Percentiles rank a stretch among this genome's conserved stretches.
phyloP scores from a whole-genome alignment of 1,284 basidiomycete genomes.

The Coniferiporia sulphurascens region DNA sequence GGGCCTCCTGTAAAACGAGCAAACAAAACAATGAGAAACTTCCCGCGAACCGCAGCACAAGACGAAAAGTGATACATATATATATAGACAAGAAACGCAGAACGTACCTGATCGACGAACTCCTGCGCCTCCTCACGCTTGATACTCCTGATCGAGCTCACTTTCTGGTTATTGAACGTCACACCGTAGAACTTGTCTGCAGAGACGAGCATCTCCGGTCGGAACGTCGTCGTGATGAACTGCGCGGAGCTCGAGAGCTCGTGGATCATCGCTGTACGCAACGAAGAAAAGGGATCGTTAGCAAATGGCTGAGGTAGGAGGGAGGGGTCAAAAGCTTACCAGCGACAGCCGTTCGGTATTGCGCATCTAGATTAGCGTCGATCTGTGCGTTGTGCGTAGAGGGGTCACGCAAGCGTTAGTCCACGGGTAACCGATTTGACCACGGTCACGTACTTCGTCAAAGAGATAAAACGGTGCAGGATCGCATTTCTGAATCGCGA shows the following conservation, averaged over 20 bases:
- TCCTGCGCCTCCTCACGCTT: conserved; percentile 81
- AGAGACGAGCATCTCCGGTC: conserved; percentile 92
- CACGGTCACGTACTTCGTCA: conserved; percentile 68
- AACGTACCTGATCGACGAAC: conserved; percentile 77
- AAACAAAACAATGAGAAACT: too few species aligned
- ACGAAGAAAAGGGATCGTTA: conserved; percentile 7
- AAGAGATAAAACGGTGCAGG: conserved; percentile 99
- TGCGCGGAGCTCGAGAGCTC: conserved; percentile 84
- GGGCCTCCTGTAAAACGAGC: too few species aligned
- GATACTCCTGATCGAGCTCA: conserved; percentile 82
- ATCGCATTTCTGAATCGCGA: conserved; percentile 99
- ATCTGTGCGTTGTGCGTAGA: conserved; percentile 51
- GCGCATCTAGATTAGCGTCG: conserved; percentile 96
- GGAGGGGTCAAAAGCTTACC: conserved; percentile 37
- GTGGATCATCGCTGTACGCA: conserved; percentile 81
- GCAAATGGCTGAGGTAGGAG: background rate
- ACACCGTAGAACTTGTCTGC: conserved; percentile 99
- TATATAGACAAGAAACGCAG: background rate
- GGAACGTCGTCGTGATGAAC: conserved; percentile 98
- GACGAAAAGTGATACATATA: too few species aligned
- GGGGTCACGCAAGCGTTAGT: background rate
- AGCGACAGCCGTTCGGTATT: conserved; percentile 96
- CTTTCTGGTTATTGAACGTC: conserved; percentile 94
- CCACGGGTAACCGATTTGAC: background rate
- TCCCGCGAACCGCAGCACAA: too few species aligned